Percentiles rank a stretch among this genome's conserved stretches.
phyloP scores from a whole-genome alignment of 805 yeast genomes.

The Dipodascus albidus region DNA sequence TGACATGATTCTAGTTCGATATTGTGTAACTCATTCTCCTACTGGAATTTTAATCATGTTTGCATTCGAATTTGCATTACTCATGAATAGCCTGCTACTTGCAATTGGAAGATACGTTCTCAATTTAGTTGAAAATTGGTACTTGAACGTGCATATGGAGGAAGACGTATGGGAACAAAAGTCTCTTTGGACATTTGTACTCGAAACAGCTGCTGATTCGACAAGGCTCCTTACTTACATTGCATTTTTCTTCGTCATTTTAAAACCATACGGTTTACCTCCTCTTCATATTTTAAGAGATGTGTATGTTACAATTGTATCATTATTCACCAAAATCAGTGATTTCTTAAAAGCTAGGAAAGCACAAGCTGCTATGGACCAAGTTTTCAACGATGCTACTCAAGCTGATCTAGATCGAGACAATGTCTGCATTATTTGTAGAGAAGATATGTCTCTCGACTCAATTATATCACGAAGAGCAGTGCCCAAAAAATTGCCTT shows the following conservation, averaged over 20 bases:
- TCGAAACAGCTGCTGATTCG: slow-evolving; percentile 41
- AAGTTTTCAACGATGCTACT: slow-evolving; percentile 51
- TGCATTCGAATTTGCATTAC: slow-evolving; percentile 65
- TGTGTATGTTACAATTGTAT: slow-evolving; percentile 28
- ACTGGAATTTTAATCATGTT: slow-evolving; percentile 41
- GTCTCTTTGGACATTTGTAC: slow-evolving; percentile 42
- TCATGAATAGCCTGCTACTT: slow-evolving; percentile 42
- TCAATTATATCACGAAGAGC: slow-evolving; percentile 30
- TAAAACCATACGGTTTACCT: slow-evolving; percentile 35
- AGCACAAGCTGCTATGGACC: slow-evolving; percentile 49
- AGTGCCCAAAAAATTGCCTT: slow-evolving; percentile 63
- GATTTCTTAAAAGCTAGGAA: slow-evolving; percentile 21
- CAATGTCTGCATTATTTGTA: slow-evolving; percentile 72
- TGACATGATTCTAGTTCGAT: slow-evolving; percentile 31
- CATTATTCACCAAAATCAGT: slow-evolving; percentile 19
- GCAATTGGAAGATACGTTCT: slow-evolving; percentile 36
- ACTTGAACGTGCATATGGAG: slow-evolving; percentile 34
- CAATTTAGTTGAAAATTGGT: slow-evolving; percentile 45
- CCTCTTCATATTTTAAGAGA: slow-evolving; percentile 37
- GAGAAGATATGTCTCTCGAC: slow-evolving; percentile 68
- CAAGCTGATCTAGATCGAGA: slow-evolving; percentile 49
- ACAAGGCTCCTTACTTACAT: slow-evolving; percentile 36
- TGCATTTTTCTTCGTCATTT: slow-evolving; percentile 36
- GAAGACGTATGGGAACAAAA: slow-evolving; percentile 70
- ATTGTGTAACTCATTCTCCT: slow-evolving; percentile 32